Conservation (phyloP, 1,284 basidiomycete species). For the Uromyces viciae-fabae region DNA sequence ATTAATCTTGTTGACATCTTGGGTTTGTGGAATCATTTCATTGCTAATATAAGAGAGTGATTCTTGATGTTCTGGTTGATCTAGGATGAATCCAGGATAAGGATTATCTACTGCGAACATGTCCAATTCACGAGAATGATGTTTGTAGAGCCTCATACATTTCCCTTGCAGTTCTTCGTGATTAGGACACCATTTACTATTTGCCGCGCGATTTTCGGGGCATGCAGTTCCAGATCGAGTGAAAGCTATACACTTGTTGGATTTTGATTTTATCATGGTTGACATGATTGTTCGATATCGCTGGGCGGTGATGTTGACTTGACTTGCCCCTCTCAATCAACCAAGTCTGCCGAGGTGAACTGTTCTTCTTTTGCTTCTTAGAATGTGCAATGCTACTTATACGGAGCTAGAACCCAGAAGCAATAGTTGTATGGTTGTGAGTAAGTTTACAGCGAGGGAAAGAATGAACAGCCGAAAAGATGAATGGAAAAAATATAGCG, state of each 20-base stretch:
- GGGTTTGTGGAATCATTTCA: conserved; percentile 28
- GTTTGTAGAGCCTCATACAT: conserved; percentile 35
- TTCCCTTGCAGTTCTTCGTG: conserved; percentile 43
- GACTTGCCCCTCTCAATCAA: conserved; percentile 2
- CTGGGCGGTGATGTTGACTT: not conserved
- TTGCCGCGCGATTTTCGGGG: conserved; percentile 13
- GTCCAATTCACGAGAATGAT: conserved; percentile 31
- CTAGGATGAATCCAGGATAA: conserved; percentile 8
- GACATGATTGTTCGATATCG: not conserved
- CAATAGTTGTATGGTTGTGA: not conserved
- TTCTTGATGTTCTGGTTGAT: not conserved
- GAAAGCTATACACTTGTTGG: conserved; percentile 34
- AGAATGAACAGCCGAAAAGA: not conserved
- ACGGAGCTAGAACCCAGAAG: too few relatives aligned
- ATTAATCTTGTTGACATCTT: conserved; percentile 16
- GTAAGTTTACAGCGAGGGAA: not conserved
- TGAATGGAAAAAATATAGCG: not conserved
- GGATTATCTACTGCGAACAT: conserved; percentile 5
- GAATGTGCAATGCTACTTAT: too few relatives aligned
- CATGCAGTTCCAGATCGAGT: conserved; percentile 24
- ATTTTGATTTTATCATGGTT: not conserved
- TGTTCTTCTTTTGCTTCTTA: too few relatives aligned
- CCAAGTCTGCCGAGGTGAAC: too few relatives aligned
- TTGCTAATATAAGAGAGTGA: conserved; percentile 12
- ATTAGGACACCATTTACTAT: conserved; percentile 36